Evolutionary conservation across 176 grass and related monocot genomes (phyloP).

Genomic region (Bonia amplexicaulis): DNA sequence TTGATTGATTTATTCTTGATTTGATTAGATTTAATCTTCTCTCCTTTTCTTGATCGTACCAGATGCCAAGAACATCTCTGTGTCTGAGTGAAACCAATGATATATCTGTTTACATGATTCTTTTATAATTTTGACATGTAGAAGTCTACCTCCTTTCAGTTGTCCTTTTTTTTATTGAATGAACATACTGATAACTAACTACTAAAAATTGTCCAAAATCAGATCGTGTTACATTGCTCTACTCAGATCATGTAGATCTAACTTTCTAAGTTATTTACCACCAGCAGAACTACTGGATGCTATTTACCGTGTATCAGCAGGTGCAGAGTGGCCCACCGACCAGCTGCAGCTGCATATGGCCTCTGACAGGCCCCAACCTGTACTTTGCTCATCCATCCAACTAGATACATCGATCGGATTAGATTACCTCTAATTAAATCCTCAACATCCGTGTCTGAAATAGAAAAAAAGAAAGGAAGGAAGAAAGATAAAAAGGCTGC

Average conservation of each 20-base stretch:
- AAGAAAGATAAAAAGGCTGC: too few relatives aligned
- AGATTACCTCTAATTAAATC: neutral
- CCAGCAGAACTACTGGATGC: neutral
- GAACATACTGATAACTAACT: neutral
- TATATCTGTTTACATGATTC: neutral
- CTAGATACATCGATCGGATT: neutral
- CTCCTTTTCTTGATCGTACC: too few relatives aligned
- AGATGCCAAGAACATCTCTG: neutral
- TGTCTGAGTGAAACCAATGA: neutral
- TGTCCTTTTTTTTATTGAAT: neutral
- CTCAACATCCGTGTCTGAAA: neutral
- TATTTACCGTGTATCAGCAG: neutral
- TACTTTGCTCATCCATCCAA: neutral
- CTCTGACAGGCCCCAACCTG: neutral
- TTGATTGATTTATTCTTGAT: too few relatives aligned
- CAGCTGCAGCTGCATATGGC: neutral
- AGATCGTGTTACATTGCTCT: neutral
- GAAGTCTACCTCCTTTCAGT: neutral
- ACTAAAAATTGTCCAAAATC: neutral
- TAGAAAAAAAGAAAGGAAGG: too few relatives aligned
- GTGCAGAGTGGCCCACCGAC: neutral
- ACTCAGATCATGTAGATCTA: neutral
- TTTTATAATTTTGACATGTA: neutral
- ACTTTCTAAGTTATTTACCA: neutral
- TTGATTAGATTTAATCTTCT: too few relatives aligned